Evolutionary conservation across 1,139 yeast species (phyloP), one percentile per base, ranked within the genome.

Genomic region (Lodderomyces parapsilosis): DNA sequence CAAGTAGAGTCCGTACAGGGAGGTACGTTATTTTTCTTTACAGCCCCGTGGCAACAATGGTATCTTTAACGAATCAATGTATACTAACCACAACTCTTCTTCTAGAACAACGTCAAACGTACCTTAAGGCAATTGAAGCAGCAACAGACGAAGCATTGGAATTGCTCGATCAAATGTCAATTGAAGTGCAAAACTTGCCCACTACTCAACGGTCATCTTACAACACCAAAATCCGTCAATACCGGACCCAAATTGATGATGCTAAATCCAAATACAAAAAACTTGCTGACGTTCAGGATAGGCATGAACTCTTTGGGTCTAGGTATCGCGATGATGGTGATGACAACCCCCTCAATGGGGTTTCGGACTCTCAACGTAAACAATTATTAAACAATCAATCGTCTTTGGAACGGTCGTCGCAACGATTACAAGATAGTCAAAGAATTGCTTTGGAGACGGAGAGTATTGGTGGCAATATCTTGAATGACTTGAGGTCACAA

Each of bases 401-500:
- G 1, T 76, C 94, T 2, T 74, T 94, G 49, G 96, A 89, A 54
- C 75, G 95, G 51, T 80, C 95, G 1, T 79, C 90, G 1, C 94
- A 90, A 52, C 75, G 96, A 55, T 73, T 94, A 44, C 77, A 86
- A 49, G 97, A 93, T 38, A 86, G 95, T 33, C 96, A 93, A 52
- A 75, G 98, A 50, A 73, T 91, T 4, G 99, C 99, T 2, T 73
- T 86, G 45, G 99, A 94, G 56, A 91, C 99, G 0, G 99, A 93
- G 62, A 75, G 76, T 37, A 81, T 94, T 42, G 99, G 99, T 1
- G 89, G 97, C 8, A 86, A 87, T 52, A 93, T 94, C 44, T 76
- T 94, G 63, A 83, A 83, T 57, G 96, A 93, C 62, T 71, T 94
- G 53, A 74, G 97, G 47, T 85, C 96, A 17, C 99, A 94, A 67